Conservation (phyloP, 495 filamentous ascomycete species). For the Aspergillus hancockii region DNA sequence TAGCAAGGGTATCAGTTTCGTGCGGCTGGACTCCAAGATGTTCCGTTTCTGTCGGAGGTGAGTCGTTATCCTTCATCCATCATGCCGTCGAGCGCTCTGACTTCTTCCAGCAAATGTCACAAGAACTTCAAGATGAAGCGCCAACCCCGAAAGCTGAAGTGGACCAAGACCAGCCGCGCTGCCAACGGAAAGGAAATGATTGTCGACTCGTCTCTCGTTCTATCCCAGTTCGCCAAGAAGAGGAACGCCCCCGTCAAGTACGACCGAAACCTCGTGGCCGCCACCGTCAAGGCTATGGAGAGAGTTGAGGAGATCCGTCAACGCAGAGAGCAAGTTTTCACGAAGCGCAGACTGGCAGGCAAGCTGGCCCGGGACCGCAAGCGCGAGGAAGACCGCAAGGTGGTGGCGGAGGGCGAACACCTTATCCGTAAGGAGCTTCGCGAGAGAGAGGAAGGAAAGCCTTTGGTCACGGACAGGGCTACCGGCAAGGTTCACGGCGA, state of each 20-base stretch:
- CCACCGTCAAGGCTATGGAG: constrained; percentile 89
- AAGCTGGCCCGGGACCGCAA: constrained; percentile 75
- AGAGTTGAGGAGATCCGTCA: constrained; percentile 83
- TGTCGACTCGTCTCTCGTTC: constrained; percentile 88
- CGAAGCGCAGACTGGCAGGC: constrained; percentile 87
- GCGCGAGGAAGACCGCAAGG: constrained; percentile 72
- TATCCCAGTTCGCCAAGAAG: constrained; percentile 86
- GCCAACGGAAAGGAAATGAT: constrained; percentile 86
- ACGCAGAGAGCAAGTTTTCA: constrained; percentile 83
- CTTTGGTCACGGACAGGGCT: constrained; percentile 35
- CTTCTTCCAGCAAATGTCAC: constrained; percentile 88
- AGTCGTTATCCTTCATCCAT: neutral
- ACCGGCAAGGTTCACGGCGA: constrained; percentile 46
- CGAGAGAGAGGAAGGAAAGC: constrained; percentile 44
- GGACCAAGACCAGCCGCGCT: constrained; percentile 77
- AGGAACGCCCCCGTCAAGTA: constrained; percentile 95
- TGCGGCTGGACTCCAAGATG: constrained; percentile 41
- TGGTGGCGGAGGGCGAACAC: constrained; percentile 91
- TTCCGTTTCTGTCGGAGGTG: constrained; percentile 1
- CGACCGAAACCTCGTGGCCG: constrained; percentile 83
- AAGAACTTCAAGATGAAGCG: constrained; percentile 99
- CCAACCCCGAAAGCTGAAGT: constrained; percentile 78
- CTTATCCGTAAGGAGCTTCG: constrained; percentile 57
- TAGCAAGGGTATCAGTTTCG: constrained; percentile 84
- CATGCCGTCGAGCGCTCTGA: constrained; percentile 29